Base-by-base conservation (phyloP, 306 rosid species). In the Acmispon strigosus region DNA sequence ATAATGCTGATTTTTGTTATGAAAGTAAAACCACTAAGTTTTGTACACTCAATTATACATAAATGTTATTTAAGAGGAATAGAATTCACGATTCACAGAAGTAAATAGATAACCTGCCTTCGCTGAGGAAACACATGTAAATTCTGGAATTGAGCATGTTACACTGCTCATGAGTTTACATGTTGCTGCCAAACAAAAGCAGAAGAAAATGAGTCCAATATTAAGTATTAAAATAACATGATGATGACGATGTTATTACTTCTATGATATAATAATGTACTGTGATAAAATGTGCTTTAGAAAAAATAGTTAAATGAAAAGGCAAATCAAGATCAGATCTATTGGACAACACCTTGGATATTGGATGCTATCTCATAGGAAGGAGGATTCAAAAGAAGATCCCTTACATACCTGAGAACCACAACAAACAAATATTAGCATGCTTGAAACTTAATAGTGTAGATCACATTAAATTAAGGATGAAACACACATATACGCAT, bases 301-400 rank as follows among this genome's bases (percentile, higher is more conserved):
- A 55, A 19, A 43, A 19, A 37, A 19, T 7, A 53, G 49, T 8
- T 60, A 32, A 58, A 57, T 29, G 29, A 66, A 55, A 63, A 72
- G 19, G 19, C 70, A 51, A 54, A 39, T 24, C 19, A 73, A 63
- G 60, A 68, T 45, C 20, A 51, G 10, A 15, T 19, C 24, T 16
- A 52, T 36, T 68, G 59, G 24, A 76, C 74, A 81, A 76, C 78
- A 87, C 98, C 97, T 86, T 93, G 98, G 84, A 93, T 90, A 57
- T 87, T 87, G 43, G 88, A 83, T 13, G 96, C 92, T 70, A 88
- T 90, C 75, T 83, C 89, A 84, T 88, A 84, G 34, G 97, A 75
- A 71, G 98, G 98, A 81, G 98, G 98, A 79, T 93, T 90, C 81
- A 93, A 88, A 70, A 93, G 85, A 85, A 93, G 92, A 85, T 93